Conservation (phyloP, 1,284 basidiomycete species). For the Puccinia triticina region DNA sequence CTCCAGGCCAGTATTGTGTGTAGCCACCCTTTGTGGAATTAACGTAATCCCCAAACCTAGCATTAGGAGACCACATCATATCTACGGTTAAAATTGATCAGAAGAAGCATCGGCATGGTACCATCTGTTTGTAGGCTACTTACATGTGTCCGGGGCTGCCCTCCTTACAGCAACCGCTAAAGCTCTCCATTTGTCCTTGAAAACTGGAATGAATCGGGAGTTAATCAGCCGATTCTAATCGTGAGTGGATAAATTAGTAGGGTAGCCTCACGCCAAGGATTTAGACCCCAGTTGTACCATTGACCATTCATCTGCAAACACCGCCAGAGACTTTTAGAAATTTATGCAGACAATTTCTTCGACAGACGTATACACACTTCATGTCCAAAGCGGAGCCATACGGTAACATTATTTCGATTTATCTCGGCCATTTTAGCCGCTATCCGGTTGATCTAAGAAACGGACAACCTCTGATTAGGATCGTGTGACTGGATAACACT, state of each 20-base stretch:
- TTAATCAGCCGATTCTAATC: background rate
- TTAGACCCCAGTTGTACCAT: constrained; percentile 34
- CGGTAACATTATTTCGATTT: constrained; percentile 34
- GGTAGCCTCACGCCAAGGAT: constrained; percentile 29
- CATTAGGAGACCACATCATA: constrained; percentile 42
- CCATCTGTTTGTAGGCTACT: background rate
- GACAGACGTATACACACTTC: background rate
- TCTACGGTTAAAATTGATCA: constrained; percentile 4
- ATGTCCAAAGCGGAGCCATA: constrained; percentile 43
- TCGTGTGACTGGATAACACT: background rate
- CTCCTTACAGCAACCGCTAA: constrained; percentile 18
- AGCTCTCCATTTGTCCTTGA: constrained; percentile 37
- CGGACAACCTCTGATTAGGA: background rate
- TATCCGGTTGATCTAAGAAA: constrained; percentile 24
- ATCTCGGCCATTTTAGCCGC: constrained; percentile 40
- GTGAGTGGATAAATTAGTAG: background rate
- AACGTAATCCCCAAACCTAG: constrained; percentile 21
- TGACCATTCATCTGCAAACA: constrained; percentile 41
- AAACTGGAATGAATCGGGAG: background rate
- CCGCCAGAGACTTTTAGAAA: background rate
- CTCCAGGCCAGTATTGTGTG: constrained; percentile 31
- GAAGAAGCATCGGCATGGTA: background rate
- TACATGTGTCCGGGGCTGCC: constrained; percentile 27
- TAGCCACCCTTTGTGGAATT: constrained; percentile 21
- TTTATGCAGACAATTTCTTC: background rate